A percentile compares a stretch with the other conserved stretches of the same genome.
Evolutionary conservation across 306 rosid genomes (phyloP).

Genomic region (Acacia confusa): DNA sequence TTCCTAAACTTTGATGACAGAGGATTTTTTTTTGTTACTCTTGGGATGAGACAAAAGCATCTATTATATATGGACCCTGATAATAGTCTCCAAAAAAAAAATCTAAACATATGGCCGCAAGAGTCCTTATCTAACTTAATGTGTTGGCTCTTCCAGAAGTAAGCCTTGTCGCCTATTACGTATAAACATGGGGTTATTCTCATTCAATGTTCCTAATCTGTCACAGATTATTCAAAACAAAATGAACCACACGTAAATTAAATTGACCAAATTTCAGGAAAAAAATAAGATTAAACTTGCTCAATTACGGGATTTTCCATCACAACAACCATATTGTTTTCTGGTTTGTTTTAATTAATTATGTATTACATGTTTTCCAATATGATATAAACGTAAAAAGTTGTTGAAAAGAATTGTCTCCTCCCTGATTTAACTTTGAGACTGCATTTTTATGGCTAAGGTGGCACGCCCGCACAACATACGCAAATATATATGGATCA

Average conservation of each 20-base stretch:
- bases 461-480: not conserved
- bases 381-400: not conserved
- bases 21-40: not conserved
- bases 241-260: not conserved
- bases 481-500: not conserved
- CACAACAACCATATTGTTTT: not conserved
- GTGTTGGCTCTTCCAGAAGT: constrained; percentile 30
- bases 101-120: constrained; percentile 11
- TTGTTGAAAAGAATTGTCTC: not conserved
- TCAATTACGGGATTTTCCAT: not conserved
- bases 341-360: not conserved
- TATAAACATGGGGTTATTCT: not conserved
- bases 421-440: not conserved
- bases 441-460: not conserved
- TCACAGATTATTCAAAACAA: constrained; percentile 11
- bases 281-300: not conserved
- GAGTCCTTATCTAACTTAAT: constrained; percentile 30
- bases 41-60: not conserved
- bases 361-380: not conserved
- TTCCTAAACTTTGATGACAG: not conserved
- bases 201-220: constrained; percentile 15
- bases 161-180: constrained; percentile 23
- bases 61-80: constrained; percentile 10
- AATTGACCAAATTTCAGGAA: not conserved
- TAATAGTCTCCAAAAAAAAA: not conserved